phyloP scores from a whole-genome alignment of 2,329 filamentous ascomycete genomes.

The Aschersonia sp. region DNA sequence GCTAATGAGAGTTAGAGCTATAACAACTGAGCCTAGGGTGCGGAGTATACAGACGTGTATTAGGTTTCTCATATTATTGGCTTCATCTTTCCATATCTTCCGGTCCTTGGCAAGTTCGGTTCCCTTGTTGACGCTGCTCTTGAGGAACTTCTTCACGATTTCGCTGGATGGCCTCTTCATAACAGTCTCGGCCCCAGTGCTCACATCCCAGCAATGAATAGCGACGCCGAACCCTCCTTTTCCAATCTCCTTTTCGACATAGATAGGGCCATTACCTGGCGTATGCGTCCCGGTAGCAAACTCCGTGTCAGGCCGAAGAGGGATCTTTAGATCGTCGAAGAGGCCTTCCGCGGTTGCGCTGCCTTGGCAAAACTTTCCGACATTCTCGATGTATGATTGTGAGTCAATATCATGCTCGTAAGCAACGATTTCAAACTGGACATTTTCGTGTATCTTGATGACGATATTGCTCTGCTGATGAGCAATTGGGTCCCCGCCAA shows the following conservation, averaged over 20 bases:
- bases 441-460: background rate
- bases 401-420: constrained; percentile 3
- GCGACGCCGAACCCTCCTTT: constrained; percentile 8
- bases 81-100: constrained; percentile 8
- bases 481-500: constrained; percentile 6
- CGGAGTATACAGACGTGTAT: constrained; percentile 7
- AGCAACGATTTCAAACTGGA: constrained; percentile 6
- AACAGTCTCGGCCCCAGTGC: constrained; percentile 8
- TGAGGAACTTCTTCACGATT: background rate
- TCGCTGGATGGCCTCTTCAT: constrained; percentile 9
- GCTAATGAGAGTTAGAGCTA: constrained; percentile 4
- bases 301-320: constrained; percentile 2
- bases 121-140: background rate
- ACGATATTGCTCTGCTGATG: constrained; percentile 2
- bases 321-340: constrained; percentile 4
- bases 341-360: constrained; percentile 5
- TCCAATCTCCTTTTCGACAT: constrained; percentile 6
- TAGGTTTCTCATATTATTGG: constrained; percentile 8
- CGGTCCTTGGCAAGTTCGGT: background rate
- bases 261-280: constrained; percentile 4
- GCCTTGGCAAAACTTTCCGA: constrained; percentile 7
- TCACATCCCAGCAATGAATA: constrained; percentile 10
- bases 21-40: background rate
- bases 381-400: constrained; percentile 8
- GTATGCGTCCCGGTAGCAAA: constrained; percentile 5